Conservation (phyloP, 306 rosid species). For the Chamaecrista fasciculata region DNA sequence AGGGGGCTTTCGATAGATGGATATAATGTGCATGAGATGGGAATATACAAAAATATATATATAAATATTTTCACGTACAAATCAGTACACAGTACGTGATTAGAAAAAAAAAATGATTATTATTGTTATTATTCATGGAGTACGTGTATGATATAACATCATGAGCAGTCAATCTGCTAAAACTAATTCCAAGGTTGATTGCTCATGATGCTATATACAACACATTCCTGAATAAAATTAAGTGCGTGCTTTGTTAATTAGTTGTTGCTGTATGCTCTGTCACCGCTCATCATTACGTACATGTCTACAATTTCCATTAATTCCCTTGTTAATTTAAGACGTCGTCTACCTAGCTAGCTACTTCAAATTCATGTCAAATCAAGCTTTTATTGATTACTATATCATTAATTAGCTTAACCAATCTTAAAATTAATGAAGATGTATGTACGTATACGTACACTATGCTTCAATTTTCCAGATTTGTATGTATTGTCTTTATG, state of each 20-base stretch:
- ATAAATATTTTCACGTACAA: slow-evolving; percentile 15
- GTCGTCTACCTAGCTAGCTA: neutral
- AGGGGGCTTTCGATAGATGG: slow-evolving; percentile 62
- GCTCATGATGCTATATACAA: slow-evolving; percentile 99
- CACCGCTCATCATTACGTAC: too few species aligned
- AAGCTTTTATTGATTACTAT: slow-evolving; percentile 23
- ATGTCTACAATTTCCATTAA: slow-evolving; percentile 9
- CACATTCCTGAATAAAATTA: slow-evolving; percentile 38
- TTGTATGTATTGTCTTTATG: slow-evolving; percentile 45
- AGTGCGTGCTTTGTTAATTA: too few species aligned
- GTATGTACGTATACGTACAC: neutral
- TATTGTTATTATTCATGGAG: slow-evolving; percentile 33
- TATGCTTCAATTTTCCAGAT: slow-evolving; percentile 16
- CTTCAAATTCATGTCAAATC: slow-evolving; percentile 24
- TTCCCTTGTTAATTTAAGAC: neutral
- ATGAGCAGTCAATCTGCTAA: slow-evolving; percentile 98
- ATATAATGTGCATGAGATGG: too few species aligned
- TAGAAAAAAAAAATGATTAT: too few species aligned
- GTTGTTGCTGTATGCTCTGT: too few species aligned
- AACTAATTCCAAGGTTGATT: slow-evolving; percentile 75
- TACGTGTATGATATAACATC: slow-evolving; percentile 72
- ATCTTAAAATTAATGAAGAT: neutral
- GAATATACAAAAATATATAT: slow-evolving; percentile 17
- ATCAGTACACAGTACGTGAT: too few species aligned
- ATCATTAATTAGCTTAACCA: slow-evolving; percentile 28